Percentiles rank a stretch among this genome's conserved stretches.
phyloP scores from a whole-genome alignment of 805 yeast species.

The Yamadazyma olivae region DNA sequence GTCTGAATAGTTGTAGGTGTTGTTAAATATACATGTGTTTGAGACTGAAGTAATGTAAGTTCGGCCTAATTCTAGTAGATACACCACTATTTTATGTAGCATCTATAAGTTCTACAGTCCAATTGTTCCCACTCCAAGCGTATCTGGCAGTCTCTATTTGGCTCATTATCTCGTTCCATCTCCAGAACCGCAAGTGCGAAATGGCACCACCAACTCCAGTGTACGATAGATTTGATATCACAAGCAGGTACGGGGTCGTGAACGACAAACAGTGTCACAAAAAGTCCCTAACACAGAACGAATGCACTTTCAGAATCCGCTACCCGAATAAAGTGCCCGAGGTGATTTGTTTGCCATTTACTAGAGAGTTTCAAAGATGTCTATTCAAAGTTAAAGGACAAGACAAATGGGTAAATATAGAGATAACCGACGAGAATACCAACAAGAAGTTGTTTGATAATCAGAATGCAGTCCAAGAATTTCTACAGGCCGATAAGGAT shows the following conservation, averaged over 20 bases:
- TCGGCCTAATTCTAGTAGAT: too few species aligned
- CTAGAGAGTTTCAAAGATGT: constrained; percentile 40
- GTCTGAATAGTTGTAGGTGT: too few species aligned
- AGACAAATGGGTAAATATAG: constrained; percentile 37
- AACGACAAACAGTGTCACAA: constrained; percentile 30
- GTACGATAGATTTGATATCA: constrained; percentile 26
- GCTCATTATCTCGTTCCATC: too few species aligned
- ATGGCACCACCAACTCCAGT: constrained; percentile 49
- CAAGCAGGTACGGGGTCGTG: constrained; percentile 23
- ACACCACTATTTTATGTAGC: too few species aligned
- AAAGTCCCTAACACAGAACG: constrained; percentile 36
- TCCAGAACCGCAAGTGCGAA: too few species aligned
- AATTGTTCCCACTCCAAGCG: too few species aligned
- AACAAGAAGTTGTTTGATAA: constrained; percentile 24
- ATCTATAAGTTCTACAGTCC: too few species aligned
- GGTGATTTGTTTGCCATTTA: constrained; percentile 43
- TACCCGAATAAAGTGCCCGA: constrained; percentile 25
- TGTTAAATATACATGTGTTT: too few species aligned
- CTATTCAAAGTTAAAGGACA: constrained; percentile 19
- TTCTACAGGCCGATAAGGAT: constrained; percentile 37
- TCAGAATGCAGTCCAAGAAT: constrained; percentile 27
- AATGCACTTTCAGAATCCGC: constrained; percentile 36
- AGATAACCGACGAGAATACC: constrained; percentile 32
- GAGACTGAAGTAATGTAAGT: too few species aligned
- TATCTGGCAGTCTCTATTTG: too few species aligned